Conservation (phyloP, 768 basidiomycete species). For the Infundibulicybe gibba region DNA sequence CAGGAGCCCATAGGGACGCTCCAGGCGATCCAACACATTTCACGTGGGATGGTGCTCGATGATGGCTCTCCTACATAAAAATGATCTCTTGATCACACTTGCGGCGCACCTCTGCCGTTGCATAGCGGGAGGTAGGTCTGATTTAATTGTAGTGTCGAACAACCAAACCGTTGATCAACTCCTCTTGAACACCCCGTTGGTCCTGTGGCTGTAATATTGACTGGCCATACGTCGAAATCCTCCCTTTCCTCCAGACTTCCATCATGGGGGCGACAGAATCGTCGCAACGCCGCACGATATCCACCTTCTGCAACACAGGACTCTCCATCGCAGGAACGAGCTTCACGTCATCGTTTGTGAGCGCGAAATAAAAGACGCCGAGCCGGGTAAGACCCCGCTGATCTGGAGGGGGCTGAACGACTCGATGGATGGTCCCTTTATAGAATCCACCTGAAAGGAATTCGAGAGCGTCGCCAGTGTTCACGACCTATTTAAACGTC, state of each 20-base stretch:
- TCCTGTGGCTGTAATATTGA: conserved; percentile 35
- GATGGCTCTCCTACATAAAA: no score
- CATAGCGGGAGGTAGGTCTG: no score
- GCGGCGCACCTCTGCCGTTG: no score
- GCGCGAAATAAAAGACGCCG: conserved; percentile 53
- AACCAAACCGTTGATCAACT: conserved; percentile 48
- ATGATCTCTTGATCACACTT: no score
- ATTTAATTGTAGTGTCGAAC: conserved; percentile 50
- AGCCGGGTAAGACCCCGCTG: conserved; percentile 36
- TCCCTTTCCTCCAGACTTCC: conserved; percentile 47
- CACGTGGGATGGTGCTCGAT: no score
- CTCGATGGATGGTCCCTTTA: conserved; percentile 51
- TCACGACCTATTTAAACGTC: conserved; percentile 43
- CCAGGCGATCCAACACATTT: no score
- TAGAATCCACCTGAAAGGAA: conserved; percentile 62
- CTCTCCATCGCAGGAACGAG: conserved; percentile 30
- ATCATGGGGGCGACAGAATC: conserved; percentile 45
- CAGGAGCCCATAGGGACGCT: no score
- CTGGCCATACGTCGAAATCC: conserved; percentile 51
- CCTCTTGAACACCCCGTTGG: conserved; percentile 48
- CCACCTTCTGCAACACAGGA: conserved; percentile 43
- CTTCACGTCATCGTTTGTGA: conserved; percentile 43
- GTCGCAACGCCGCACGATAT: conserved; percentile 33
- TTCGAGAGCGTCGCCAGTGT: conserved; percentile 56
- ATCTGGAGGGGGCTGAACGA: conserved; percentile 42